Conservation (phyloP, 306 rosid species). For the Gastrolobium bilobum region DNA sequence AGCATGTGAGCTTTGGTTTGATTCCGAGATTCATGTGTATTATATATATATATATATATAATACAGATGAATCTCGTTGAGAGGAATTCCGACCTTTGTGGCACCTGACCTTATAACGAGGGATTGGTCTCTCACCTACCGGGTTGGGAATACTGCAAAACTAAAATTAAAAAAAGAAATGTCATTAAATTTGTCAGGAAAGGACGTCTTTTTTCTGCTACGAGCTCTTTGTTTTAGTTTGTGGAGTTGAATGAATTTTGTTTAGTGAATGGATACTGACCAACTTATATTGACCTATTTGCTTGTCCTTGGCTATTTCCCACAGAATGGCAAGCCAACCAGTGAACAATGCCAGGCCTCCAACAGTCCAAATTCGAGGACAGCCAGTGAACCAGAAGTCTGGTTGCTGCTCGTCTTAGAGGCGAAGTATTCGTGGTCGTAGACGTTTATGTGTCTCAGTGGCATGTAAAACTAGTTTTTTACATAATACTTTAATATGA, state of each 20-base stretch:
- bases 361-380: constrained; percentile 96
- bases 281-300: background rate
- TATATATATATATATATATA: too few species aligned
- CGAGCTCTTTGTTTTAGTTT: constrained; percentile 10
- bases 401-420: constrained; percentile 96
- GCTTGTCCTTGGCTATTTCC: constrained; percentile 21
- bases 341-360: constrained; percentile 89
- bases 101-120: too few species aligned
- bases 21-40: too few species aligned
- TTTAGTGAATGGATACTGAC: constrained; percentile 1
- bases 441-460: constrained; percentile 55
- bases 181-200: constrained; percentile 17
- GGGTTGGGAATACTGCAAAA: too few species aligned
- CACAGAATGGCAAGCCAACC: constrained; percentile 99
- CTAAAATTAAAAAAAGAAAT: background rate
- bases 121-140: too few species aligned
- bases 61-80: too few species aligned
- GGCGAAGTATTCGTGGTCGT: constrained; percentile 52
- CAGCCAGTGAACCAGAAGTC: constrained; percentile 97
- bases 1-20: too few species aligned
- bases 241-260: constrained; percentile 15
- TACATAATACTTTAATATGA: constrained; percentile 58
- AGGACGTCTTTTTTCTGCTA: background rate
- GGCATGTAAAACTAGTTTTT: constrained; percentile 73
- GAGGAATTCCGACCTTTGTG: too few species aligned